Conservation (phyloP, 2,329 filamentous ascomycete genomes). For the Paraphoma chrysanthemicola region DNA sequence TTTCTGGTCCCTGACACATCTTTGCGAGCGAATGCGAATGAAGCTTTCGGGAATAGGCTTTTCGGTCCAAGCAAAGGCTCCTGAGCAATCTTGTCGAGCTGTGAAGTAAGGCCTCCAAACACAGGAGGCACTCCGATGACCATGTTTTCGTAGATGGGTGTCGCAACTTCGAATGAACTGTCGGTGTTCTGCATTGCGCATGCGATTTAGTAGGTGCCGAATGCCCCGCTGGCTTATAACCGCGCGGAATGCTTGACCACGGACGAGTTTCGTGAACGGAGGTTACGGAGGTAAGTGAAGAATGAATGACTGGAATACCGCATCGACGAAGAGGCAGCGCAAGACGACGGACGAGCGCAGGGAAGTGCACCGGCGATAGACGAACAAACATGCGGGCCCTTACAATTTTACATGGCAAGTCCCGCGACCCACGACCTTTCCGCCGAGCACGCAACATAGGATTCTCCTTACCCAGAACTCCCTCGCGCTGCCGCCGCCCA, state of each 20-base stretch:
- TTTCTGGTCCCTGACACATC: slow-evolving; percentile 49
- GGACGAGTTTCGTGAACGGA: slow-evolving; percentile 15
- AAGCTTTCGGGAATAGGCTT: slow-evolving; percentile 42
- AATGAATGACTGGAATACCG: not conserved
- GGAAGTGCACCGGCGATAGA: not conserved
- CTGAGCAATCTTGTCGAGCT: slow-evolving; percentile 44
- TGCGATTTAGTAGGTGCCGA: slow-evolving; percentile 1
- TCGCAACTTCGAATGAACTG: slow-evolving; percentile 33
- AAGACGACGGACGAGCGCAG: not conserved
- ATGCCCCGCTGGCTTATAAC: slow-evolving; percentile 11
- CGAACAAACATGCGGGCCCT: not conserved
- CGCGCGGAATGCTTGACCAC: slow-evolving; percentile 10
- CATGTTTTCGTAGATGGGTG: slow-evolving; percentile 46
- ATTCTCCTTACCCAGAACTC: not conserved
- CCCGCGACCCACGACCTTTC: not conserved
- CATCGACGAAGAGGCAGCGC: not conserved
- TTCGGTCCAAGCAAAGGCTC: slow-evolving; percentile 42
- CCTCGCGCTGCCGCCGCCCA: slow-evolving; percentile 2
- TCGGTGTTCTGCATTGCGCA: slow-evolving; percentile 17
- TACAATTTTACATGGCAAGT: not conserved
- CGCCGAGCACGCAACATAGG: not conserved
- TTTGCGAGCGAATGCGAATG: slow-evolving; percentile 44
- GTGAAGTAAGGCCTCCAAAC: slow-evolving; percentile 42
- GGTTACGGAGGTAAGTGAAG: slow-evolving; percentile 16
- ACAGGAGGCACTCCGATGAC: slow-evolving; percentile 46